These are phyloP conservation scores for Pyrrhoderma noxium DNA, from an alignment of 1,284 basidiomycete species.

Conservation along the genomic window DNA sequence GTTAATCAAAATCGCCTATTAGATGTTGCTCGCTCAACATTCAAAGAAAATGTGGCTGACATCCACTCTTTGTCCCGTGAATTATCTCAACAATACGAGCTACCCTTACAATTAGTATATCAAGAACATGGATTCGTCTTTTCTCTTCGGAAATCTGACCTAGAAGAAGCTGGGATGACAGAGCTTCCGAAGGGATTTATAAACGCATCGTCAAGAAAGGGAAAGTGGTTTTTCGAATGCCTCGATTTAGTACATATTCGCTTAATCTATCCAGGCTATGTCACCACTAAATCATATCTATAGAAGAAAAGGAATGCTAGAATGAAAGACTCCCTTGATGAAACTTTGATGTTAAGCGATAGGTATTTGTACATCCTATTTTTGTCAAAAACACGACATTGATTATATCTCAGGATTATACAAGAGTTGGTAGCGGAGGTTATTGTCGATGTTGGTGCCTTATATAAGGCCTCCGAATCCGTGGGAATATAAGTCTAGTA, in stretches of 20 bases:
- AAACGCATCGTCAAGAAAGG: slow-evolving; percentile 60
- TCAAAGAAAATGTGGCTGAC: slow-evolving; percentile 84
- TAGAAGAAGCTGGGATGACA: slow-evolving; percentile 35
- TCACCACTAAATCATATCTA: neutral
- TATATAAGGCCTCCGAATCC: slow-evolving; percentile 88
- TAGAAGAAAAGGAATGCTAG: slow-evolving; percentile 80
- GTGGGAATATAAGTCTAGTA: slow-evolving; percentile 32
- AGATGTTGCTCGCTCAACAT: slow-evolving; percentile 89
- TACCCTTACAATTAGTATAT: slow-evolving; percentile 61
- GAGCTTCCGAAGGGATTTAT: slow-evolving; percentile 65
- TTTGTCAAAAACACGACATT: neutral
- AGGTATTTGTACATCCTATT: slow-evolving; percentile 34
- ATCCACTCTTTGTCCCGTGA: slow-evolving; percentile 61
- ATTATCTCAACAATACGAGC: slow-evolving; percentile 51
- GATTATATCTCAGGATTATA: slow-evolving; percentile 47
- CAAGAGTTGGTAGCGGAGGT: slow-evolving; percentile 62
- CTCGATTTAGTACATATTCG: slow-evolving; percentile 63
- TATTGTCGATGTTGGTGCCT: slow-evolving; percentile 55
- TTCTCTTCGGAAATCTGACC: slow-evolving; percentile 55
- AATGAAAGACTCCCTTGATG: slow-evolving; percentile 78
- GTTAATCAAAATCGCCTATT: slow-evolving; percentile 76
- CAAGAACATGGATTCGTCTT: slow-evolving; percentile 70
- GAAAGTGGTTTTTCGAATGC: slow-evolving; percentile 68
- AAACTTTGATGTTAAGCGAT: slow-evolving; percentile 76
- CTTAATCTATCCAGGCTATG: neutral